A percentile compares a stretch with the other conserved stretches of the same genome.
Conservation (phyloP, 371 early-diverging fungal genomes). For the Rhizopus microsporus region DNA sequence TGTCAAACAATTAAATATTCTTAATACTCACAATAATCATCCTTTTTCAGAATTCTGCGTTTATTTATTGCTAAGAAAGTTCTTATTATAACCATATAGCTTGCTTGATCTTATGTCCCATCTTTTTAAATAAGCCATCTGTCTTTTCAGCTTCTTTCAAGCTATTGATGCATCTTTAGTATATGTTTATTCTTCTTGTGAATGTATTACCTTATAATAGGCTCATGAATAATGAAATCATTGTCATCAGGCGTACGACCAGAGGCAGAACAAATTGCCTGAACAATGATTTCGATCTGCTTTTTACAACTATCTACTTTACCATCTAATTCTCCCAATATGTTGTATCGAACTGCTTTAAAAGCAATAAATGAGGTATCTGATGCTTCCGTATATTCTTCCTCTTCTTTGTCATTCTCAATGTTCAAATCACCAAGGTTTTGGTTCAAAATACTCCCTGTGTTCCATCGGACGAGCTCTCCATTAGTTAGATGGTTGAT, state of each 20-base stretch:
- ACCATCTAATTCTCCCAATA: slow-evolving; percentile 43
- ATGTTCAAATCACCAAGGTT: slow-evolving; percentile 34
- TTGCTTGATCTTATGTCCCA: slow-evolving; percentile 45
- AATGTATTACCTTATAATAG: slow-evolving; percentile 40
- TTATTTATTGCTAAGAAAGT: neutral
- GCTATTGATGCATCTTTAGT: slow-evolving; percentile 11
- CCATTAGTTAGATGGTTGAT: slow-evolving; percentile 51
- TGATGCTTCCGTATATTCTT: slow-evolving; percentile 1
- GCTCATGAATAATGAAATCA: slow-evolving; percentile 30
- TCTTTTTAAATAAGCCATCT: slow-evolving; percentile 45
- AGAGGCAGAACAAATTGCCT: slow-evolving; percentile 26
- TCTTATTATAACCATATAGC: slow-evolving; percentile 42
- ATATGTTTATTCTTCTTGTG: neutral
- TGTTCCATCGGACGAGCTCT: slow-evolving; percentile 58
- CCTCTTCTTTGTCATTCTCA: slow-evolving; percentile 7
- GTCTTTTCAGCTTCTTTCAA: slow-evolving; percentile 47
- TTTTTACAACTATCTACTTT: slow-evolving; percentile 35
- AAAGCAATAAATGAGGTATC: slow-evolving; percentile 24
- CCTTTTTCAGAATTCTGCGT: too few relatives aligned
- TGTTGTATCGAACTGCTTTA: slow-evolving; percentile 47
- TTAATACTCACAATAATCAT: too few relatives aligned
- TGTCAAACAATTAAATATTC: too few relatives aligned
- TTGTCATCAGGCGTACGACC: slow-evolving; percentile 19
- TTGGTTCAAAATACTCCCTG: slow-evolving; percentile 60
- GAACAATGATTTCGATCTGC: slow-evolving; percentile 38